These are phyloP conservation scores for Physocladia obscura DNA, from an alignment of 192 early-diverging fungal species.

Conservation along the genomic window DNA sequence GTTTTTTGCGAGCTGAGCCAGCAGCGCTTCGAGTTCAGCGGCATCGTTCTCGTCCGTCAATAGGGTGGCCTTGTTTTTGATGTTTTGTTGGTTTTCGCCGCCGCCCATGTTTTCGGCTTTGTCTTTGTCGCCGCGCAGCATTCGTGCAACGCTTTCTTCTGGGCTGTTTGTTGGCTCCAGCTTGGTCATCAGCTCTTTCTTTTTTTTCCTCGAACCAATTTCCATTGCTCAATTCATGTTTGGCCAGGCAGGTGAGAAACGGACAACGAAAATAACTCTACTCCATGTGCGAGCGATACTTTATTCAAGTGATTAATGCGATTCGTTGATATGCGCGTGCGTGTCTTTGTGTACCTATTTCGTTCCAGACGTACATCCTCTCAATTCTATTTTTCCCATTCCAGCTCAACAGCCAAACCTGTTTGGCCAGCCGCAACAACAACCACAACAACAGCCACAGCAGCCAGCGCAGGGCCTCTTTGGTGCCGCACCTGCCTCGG, in stretches of 20 bases:
- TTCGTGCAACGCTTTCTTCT: no score
- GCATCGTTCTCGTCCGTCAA: not conserved
- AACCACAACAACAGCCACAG: slow-evolving; percentile 4
- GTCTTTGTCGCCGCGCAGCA: not conserved
- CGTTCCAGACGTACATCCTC: no score
- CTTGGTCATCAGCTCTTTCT: not conserved
- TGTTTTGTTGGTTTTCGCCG: no score
- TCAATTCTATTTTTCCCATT: no score
- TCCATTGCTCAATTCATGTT: not conserved
- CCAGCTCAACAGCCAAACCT: not conserved
- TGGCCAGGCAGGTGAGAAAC: not conserved
- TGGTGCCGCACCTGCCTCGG: no score
- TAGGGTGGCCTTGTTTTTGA: not conserved
- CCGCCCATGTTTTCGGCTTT: not conserved
- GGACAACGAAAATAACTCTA: no score
- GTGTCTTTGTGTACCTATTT: no score
- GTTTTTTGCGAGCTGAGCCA: slow-evolving; percentile 37
- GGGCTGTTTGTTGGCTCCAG: not conserved
- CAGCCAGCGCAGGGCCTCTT: no score
- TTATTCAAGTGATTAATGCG: no score
- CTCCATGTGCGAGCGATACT: no score
- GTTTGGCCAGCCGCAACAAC: not conserved
- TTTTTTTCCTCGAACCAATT: not conserved
- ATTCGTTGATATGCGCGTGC: no score
- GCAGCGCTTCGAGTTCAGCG: not conserved